phyloP scores from a whole-genome alignment of 225 moss, liverwort and hornwort species.

The Thuidium tamariscinum region DNA sequence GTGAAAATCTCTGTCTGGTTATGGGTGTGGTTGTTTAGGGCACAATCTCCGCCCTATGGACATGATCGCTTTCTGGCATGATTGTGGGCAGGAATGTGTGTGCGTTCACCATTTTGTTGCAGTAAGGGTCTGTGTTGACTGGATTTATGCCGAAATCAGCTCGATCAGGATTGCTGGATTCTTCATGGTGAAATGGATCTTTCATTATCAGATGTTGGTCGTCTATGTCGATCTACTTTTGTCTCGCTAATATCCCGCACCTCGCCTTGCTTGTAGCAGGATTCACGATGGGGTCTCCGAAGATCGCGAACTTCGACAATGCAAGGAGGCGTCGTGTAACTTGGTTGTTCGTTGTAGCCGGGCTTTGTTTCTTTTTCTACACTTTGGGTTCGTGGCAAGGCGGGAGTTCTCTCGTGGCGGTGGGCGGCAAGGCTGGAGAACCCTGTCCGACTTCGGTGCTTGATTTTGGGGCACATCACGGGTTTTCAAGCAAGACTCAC shows the following conservation, averaged over 20 bases:
- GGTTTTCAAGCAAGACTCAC: background rate
- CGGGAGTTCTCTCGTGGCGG: background rate
- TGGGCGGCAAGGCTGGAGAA: background rate
- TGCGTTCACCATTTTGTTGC: background rate
- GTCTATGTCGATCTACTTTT: background rate
- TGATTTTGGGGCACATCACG: constrained; percentile 74
- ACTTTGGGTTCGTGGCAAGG: constrained; percentile 64
- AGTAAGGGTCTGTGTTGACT: background rate
- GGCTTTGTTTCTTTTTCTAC: constrained; percentile 54
- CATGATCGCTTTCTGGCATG: background rate
- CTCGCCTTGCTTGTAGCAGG: background rate
- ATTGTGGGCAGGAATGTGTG: background rate
- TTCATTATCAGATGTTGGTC: background rate
- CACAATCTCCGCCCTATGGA: background rate
- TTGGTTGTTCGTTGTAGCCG: constrained; percentile 13
- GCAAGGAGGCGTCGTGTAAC: constrained; percentile 19
- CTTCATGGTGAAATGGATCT: background rate
- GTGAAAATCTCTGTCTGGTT: background rate
- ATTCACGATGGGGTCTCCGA: constrained; percentile 29
- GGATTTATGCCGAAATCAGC: background rate
- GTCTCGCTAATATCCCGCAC: background rate
- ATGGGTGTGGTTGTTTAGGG: background rate
- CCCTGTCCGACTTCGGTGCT: constrained; percentile 19
- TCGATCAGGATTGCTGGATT: background rate
- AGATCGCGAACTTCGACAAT: constrained; percentile 12